These are phyloP conservation scores for Globisporangium cystogenes DNA, from an alignment of 352 stramenopile genomes.

Conservation along the genomic window DNA sequence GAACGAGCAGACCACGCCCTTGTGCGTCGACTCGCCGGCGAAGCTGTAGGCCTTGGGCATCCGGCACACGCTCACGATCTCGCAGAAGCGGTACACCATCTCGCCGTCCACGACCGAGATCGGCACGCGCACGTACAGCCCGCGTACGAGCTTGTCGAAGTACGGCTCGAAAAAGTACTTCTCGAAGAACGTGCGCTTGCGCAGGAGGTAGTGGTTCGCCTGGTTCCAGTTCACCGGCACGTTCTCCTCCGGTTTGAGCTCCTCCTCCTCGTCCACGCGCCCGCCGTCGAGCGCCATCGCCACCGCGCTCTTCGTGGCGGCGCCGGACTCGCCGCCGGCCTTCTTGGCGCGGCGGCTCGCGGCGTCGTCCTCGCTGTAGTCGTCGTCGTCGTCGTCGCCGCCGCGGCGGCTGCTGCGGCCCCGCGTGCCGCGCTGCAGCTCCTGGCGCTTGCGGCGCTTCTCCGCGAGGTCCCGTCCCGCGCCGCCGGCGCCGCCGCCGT, in stretches of 20 bases:
- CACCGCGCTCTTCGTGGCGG: constrained; percentile 9
- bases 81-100: constrained; percentile 83
- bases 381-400: constrained; percentile 33
- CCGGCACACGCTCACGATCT: constrained; percentile 64
- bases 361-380: constrained; percentile 17
- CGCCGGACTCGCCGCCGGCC: constrained; percentile 6
- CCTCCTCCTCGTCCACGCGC: constrained; percentile 36
- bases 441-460: constrained; percentile 65
- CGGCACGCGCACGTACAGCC: constrained; percentile 66
- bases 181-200: constrained; percentile 72
- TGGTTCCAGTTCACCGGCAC: constrained; percentile 70
- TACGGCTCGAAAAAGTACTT: constrained; percentile 86
- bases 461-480: constrained; percentile 57
- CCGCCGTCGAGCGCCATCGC: constrained; percentile 26
- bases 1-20: constrained; percentile 67
- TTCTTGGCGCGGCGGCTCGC: constrained; percentile 4
- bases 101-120: constrained; percentile 68
- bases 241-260: constrained; percentile 52
- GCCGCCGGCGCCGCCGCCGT: constrained; percentile 26
- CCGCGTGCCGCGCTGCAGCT: constrained; percentile 47
- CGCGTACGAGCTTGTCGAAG: constrained; percentile 73
- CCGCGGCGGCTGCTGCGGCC: constrained; percentile 23
- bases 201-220: constrained; percentile 75
- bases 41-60: constrained; percentile 62
- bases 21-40: constrained; percentile 63